Evolutionary conservation across 108 stramenopile species (phyloP).

Genomic region (Mayamaea pseudoterrestris): DNA sequence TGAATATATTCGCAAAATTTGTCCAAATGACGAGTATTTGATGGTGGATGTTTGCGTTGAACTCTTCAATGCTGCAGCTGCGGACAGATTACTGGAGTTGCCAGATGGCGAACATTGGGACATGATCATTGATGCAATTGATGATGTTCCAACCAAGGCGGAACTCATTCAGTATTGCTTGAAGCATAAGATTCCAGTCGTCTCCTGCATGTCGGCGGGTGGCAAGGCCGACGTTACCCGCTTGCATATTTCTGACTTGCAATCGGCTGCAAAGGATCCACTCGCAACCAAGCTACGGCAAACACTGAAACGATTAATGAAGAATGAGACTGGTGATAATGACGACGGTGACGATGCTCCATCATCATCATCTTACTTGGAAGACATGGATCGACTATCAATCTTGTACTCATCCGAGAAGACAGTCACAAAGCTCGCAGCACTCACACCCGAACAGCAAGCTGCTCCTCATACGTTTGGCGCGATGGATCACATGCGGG

Average conservation of each 20-base stretch:
- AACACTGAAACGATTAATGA: constrained; percentile 51
- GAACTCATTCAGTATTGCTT: constrained; percentile 75
- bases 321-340: constrained; percentile 6
- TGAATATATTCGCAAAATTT: constrained; percentile 40
- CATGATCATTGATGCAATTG: constrained; percentile 95
- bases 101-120: constrained; percentile 44
- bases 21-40: constrained; percentile 35
- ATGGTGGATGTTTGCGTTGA: constrained; percentile 39
- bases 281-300: constrained; percentile 80
- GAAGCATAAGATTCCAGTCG: constrained; percentile 50
- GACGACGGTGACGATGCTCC: constrained; percentile 1
- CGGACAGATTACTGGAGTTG: constrained; percentile 35
- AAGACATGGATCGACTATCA: constrained; percentile 52
- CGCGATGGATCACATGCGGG: constrained; percentile 86
- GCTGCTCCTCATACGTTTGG: constrained; percentile 75
- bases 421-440: constrained; percentile 75
- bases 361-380: too few species aligned
- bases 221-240: constrained; percentile 93
- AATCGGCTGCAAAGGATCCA: constrained; percentile 78
- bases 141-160: constrained; percentile 96
- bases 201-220: constrained; percentile 95
- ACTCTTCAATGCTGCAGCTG: constrained; percentile 68
- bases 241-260: constrained; percentile 81
- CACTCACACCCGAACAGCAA: constrained; percentile 85
- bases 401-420: constrained; percentile 90